Base-by-base conservation (phyloP, 352 stramenopile genomes). In the Pythium biforme region DNA sequence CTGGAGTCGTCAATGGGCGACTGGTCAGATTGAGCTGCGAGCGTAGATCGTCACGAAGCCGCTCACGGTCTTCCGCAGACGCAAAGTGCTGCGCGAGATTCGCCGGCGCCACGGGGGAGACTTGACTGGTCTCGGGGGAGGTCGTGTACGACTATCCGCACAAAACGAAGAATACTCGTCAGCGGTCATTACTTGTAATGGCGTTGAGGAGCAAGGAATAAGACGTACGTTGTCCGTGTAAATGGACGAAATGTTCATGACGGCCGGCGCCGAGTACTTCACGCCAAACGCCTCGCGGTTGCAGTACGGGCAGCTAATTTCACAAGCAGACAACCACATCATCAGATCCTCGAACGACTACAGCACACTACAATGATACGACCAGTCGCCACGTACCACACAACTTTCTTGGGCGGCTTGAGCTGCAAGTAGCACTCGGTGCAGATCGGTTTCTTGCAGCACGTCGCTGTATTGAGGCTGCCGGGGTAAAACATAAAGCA, bases 401-500 rank as follows among this genome's bases (percentile, higher is more conserved):
- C 69, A 5, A n/a, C 50, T 46, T 79, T 79, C 39, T 59, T 64
- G 0, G 72, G 72, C 25, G 68, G 68, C 37, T 74, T 76, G 37
- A 74, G 66, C 43, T 79, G 72, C 51, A 79, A 33, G 25, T 73
- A 77, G 48, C 71, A 75, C 63, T 77, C 68, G 23, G 59, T 59
- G 34, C 74, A 74, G 43, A 76, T 73, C 27, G 53, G 58, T 70
- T 75, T 68, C 57, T 80, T 80, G 66, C 72, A 80, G 54, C 72
- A 80, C n/a, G 61, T 75, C 43, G 60, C 60, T 20, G 51, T 49
- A 46, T 80, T 80, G 31, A 80, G 62, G 39, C 50, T 71, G 29
- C 68, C 64, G 26, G 72, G 72, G 54, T 80, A 80, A 65, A 71
- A 75, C 83, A 94, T 89, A 39, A 94, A 92, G 62, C 85, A 94